Base-by-base conservation (phyloP, 495 filamentous ascomycete species). In the Aspergillus olivimuriae region DNA sequence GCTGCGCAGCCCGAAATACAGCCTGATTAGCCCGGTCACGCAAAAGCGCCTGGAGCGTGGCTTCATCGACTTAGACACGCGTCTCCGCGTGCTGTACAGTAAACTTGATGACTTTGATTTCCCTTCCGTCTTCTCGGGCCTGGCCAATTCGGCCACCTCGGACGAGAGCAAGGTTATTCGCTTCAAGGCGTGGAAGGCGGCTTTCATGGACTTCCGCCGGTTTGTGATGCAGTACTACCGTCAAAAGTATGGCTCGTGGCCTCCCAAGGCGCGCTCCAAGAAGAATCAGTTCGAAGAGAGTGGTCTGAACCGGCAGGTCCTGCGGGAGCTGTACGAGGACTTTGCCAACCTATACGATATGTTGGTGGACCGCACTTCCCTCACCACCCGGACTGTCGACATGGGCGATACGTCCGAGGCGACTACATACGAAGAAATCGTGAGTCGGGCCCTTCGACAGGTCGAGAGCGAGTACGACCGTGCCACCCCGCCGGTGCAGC, bases 331-430 rank as follows among this genome's bases (percentile, higher is more conserved):
- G 10, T 97, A 96, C 63, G 74, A 79, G 26, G 94, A 98, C 56
- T 77, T 95, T 34, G 84, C 84, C 52, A 77, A 79, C 39, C 72
- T 98, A 5, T 97, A 97, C 63, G 89, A 97, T 56, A 69, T 95
- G 34, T 60, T 95, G 24, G 92, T 88, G 4, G 89, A 97, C 58
- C 81, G 89, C 2, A 69, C 51, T 22, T 42, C 46, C 20, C 58
- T 68, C 61, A 83, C 61, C 61, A 88, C 65, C 55, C 65, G 73
- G 12, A 76, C 50, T 48, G 76, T 56, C 48, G 74, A 50, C 54
- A 72, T 20, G 70, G 54, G 68, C 0, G 66, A 68, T 4, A 48
- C 57, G 6, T 50, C 61, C 4, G 66, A 64, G 22, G 66, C 60
- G 30, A 47, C 53, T 0, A 55, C 61, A 1, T 69, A 78, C 41